These are phyloP conservation scores for Laburnicola sp. DNA, from an alignment of 2,329 filamentous ascomycete genomes.

Conservation along the genomic window DNA sequence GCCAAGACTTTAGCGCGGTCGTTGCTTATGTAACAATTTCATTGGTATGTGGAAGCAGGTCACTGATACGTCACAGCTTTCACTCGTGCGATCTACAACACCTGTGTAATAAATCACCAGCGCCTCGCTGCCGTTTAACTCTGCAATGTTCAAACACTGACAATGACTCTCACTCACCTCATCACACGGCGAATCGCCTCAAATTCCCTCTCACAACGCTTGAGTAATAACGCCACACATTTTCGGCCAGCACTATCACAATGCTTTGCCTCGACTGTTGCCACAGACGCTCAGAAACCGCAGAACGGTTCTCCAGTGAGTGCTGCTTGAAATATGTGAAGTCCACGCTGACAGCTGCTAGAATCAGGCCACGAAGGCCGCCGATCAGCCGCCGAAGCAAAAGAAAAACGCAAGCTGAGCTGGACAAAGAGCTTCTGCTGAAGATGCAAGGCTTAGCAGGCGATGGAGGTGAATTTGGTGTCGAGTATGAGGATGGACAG, in stretches of 20 bases:
- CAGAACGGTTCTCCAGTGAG: conserved; percentile 12
- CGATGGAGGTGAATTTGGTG: conserved; percentile 69
- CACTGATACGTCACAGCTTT: too few species aligned
- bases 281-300: not conserved
- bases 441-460: conserved; percentile 70
- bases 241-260: not conserved
- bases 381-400: conserved; percentile 27
- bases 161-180: not conserved
- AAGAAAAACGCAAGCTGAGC: conserved; percentile 62
- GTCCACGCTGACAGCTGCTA: conserved; percentile 10
- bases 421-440: conserved; percentile 67
- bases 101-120: too few species aligned
- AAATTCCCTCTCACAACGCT: not conserved
- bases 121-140: not conserved
- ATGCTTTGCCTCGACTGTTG: conserved; percentile 9
- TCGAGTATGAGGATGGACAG: conserved; percentile 76
- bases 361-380: conserved; percentile 16
- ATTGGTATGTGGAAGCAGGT: too few species aligned
- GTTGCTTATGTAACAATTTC: conserved; percentile 4
- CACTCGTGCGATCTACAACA: too few species aligned
- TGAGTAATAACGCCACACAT: not conserved
- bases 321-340: not conserved
- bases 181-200: not conserved
- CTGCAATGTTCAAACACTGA: not conserved
- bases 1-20: not conserved